A percentile compares a stretch with the other conserved stretches of the same genome.
These are phyloP conservation scores for Trichophyton benhamiae DNA, from an alignment of 2,329 filamentous ascomycete species.

Conservation along the genomic window DNA sequence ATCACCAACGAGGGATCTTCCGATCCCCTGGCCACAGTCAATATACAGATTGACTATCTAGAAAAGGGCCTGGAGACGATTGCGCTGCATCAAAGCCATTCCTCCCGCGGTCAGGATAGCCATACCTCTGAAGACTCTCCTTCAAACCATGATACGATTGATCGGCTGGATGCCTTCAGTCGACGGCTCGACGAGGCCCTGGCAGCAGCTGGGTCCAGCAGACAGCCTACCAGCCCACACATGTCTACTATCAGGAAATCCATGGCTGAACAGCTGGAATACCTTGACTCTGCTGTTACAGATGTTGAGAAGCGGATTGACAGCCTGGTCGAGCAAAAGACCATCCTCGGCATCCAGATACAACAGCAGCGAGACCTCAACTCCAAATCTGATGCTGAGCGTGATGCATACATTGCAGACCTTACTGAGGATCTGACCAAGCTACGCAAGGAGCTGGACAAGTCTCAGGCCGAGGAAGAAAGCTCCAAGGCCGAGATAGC, in stretches of 20 bases:
- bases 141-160: slow-evolving; percentile 45
- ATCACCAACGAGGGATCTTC: slow-evolving; percentile 18
- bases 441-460: slow-evolving; percentile 52
- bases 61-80: slow-evolving; percentile 53
- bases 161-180: slow-evolving; percentile 42
- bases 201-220: slow-evolving; percentile 31
- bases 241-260: slow-evolving; percentile 45
- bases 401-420: slow-evolving; percentile 37
- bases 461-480: slow-evolving; percentile 36
- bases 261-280: slow-evolving; percentile 56
- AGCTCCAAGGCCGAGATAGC: slow-evolving; percentile 30
- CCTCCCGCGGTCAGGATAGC: slow-evolving; percentile 11
- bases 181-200: slow-evolving; percentile 51
- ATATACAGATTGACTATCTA: slow-evolving; percentile 57
- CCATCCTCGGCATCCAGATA: slow-evolving; percentile 78
- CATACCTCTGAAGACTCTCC: slow-evolving; percentile 17
- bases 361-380: slow-evolving; percentile 92
- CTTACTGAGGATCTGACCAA: slow-evolving; percentile 41
- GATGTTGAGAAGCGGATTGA: slow-evolving; percentile 67
- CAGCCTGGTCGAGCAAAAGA: slow-evolving; percentile 72
- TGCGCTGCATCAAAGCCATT: slow-evolving; percentile 36
- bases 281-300: slow-evolving; percentile 67
- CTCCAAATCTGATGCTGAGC: slow-evolving; percentile 61
- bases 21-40: slow-evolving; percentile 23
- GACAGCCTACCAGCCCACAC: slow-evolving; percentile 39